Conservation (phyloP, 1,139 yeast species). For the Wickerhamomyces sp. region DNA sequence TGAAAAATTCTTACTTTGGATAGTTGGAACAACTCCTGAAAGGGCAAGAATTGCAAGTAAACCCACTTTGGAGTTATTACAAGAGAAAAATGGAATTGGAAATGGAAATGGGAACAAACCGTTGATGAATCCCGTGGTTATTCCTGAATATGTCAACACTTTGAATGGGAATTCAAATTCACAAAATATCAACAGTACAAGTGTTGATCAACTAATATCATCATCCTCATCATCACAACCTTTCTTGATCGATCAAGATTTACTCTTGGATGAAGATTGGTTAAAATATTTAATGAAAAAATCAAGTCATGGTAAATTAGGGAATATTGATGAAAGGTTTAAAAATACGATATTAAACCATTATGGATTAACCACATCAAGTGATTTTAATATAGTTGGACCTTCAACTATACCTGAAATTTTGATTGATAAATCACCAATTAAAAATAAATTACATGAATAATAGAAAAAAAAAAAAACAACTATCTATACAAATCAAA, state of each 20-base stretch:
- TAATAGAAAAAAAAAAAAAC: no score
- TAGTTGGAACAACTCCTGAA: constrained; percentile 34
- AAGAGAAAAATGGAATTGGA: no score
- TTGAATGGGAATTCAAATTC: no score
- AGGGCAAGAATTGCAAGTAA: constrained; percentile 34
- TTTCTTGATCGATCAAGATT: no score
- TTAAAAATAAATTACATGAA: no score
- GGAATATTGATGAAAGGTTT: constrained; percentile 29
- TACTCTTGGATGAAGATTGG: constrained; percentile 27
- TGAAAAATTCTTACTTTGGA: constrained; percentile 44
- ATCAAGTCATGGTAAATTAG: constrained; percentile 28
- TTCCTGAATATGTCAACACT: constrained; percentile 29
- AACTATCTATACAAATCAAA: no score
- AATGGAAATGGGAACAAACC: constrained; percentile 12
- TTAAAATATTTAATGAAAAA: constrained; percentile 28
- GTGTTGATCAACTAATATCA: neutral
- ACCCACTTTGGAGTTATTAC: constrained; percentile 29
- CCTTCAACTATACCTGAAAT: constrained; percentile 14
- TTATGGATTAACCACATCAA: constrained; percentile 2
- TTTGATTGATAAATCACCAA: no score
- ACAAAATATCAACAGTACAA: neutral
- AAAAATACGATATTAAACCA: constrained; percentile 27
- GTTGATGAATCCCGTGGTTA: constrained; percentile 21
- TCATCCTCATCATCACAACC: neutral
- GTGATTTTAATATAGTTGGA: constrained; percentile 19